Evolutionary conservation across 305 asterid species (phyloP).

Genomic region (Fraxinus platypoda): DNA sequence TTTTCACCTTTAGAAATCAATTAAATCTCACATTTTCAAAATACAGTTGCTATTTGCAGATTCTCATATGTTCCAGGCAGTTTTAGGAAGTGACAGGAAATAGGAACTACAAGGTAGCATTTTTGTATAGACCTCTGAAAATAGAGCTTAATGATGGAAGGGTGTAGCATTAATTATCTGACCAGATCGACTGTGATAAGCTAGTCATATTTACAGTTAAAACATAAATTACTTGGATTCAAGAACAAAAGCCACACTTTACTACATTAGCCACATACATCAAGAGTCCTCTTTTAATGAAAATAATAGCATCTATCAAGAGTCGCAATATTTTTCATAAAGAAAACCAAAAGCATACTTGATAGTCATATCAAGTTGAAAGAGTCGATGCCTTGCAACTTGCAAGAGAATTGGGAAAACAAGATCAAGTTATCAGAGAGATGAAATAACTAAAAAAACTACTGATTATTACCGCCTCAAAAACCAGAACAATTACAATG

Average conservation of each 20-base stretch:
- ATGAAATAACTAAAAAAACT: not conserved
- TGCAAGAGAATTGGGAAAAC: not conserved
- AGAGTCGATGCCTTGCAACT: not conserved
- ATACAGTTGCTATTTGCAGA: not conserved
- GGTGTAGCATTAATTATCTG: not conserved
- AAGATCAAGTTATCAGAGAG: not conserved
- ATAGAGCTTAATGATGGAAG: not conserved
- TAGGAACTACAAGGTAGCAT: not conserved
- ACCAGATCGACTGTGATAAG: not conserved
- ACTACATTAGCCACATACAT: not conserved
- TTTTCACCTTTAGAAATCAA: not conserved
- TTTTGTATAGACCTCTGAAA: not conserved
- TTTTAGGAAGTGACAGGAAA: not conserved
- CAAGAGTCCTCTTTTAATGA: not conserved
- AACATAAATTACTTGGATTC: not conserved
- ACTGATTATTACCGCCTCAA: slow-evolving; percentile 16
- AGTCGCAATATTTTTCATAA: not conserved
- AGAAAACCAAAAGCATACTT: not conserved
- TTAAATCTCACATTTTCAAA: not conserved
- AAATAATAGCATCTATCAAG: not conserved
- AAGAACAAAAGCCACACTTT: not conserved
- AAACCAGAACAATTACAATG: slow-evolving; percentile 8
- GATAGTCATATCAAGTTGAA: not conserved
- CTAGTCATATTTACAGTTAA: not conserved
- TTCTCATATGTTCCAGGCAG: not conserved